Conservation (phyloP, 441 rosid genomes). For the Arabidopsis hybrid region DNA sequence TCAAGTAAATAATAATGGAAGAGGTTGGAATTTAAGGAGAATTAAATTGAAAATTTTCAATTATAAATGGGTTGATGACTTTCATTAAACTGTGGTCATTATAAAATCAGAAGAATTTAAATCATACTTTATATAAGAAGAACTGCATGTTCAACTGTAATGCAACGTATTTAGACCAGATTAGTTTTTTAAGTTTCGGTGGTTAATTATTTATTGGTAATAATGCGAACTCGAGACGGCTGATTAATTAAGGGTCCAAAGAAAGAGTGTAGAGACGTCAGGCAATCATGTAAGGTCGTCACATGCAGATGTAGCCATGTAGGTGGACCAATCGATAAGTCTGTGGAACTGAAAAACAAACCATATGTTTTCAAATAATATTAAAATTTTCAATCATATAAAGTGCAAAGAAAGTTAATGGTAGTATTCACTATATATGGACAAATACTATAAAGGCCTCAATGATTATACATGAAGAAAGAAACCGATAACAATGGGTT, state of each 20-base stretch:
- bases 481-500: not conserved
- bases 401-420: constrained; percentile 26
- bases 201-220: constrained; percentile 25
- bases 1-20: not conserved
- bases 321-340: constrained; percentile 46
- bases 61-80: constrained; percentile 3
- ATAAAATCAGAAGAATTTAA: not conserved
- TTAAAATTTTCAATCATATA: constrained; percentile 30
- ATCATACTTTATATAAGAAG: constrained; percentile 9
- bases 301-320: constrained; percentile 46
- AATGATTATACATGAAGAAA: constrained; percentile 17
- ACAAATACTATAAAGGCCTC: constrained; percentile 19
- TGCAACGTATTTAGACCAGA: constrained; percentile 40
- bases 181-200: constrained; percentile 22
- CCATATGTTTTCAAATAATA: constrained; percentile 29
- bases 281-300: constrained; percentile 40
- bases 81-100: constrained; percentile 9
- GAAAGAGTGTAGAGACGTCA: constrained; percentile 31
- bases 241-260: constrained; percentile 8
- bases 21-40: not conserved
- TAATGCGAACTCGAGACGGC: constrained; percentile 39
- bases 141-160: constrained; percentile 36
- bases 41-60: not conserved
- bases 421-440: constrained; percentile 24
- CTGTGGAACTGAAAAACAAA: constrained; percentile 31